Percentiles rank a stretch among this genome's conserved stretches.
These are phyloP conservation scores for Pichia occidentalis DNA, from an alignment of 805 yeast species.

Conservation along the genomic window DNA sequence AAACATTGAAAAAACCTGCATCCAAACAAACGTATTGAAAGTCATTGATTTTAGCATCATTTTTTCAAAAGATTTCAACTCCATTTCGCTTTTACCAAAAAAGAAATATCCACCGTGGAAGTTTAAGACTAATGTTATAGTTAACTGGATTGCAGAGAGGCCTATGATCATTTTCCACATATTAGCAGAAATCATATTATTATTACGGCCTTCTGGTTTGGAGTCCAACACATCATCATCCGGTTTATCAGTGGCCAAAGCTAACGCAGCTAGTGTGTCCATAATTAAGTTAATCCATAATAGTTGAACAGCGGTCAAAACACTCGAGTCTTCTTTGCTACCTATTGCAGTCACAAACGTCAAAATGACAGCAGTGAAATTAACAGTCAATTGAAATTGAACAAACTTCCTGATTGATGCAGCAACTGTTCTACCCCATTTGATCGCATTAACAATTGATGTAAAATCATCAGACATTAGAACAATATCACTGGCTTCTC, in stretches of 20 bases:
- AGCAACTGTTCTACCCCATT: constrained; percentile 98
- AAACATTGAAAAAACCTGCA: constrained; percentile 89
- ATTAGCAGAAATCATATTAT: constrained; percentile 76
- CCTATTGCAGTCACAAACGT: constrained; percentile 94
- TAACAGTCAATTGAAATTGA: constrained; percentile 95
- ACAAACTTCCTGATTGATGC: constrained; percentile 90
- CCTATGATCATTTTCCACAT: constrained; percentile 99
- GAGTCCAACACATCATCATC: constrained; percentile 71
- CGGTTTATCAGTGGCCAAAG: constrained; percentile 96
- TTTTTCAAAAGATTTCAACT: constrained; percentile 36
- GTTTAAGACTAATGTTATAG: constrained; percentile 73
- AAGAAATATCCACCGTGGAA: constrained; percentile 69
- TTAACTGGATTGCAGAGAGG: constrained; percentile 72
- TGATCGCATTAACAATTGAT: constrained; percentile 92
- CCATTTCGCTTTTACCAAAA: constrained; percentile 26
- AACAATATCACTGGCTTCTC: constrained; percentile 98
- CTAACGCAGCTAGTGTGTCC: constrained; percentile 98
- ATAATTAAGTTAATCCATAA: constrained; percentile 96
- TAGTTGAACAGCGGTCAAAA: constrained; percentile 92
- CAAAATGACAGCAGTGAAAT: constrained; percentile 89
- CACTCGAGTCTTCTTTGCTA: constrained; percentile 70
- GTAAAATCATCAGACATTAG: constrained; percentile 92
- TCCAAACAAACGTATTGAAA: constrained; percentile 95
- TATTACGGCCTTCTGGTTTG: constrained; percentile 75
- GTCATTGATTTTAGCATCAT: constrained; percentile 75